phyloP scores from a whole-genome alignment of 768 basidiomycete species.

The Amanita brunnescens region DNA sequence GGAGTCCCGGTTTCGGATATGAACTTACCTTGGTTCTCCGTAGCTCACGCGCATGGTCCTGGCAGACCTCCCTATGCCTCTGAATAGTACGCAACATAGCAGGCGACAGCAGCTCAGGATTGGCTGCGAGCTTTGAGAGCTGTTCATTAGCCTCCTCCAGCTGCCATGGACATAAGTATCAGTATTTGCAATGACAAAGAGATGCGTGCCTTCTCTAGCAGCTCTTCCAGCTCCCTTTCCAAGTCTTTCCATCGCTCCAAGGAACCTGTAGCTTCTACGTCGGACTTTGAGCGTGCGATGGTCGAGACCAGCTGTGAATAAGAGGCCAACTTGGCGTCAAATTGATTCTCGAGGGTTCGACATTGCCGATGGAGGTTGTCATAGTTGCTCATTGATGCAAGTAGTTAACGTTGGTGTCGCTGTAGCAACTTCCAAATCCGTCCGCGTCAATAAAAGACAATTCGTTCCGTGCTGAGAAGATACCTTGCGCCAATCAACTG shows the following conservation, averaged over 20 bases:
- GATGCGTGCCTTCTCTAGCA: constrained; percentile 66
- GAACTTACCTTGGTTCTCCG: constrained; percentile 71
- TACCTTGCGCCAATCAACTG: too few relatives aligned
- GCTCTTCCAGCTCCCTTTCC: constrained; percentile 79
- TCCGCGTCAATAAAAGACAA: too few relatives aligned
- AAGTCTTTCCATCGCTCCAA: constrained; percentile 72
- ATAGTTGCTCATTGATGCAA: constrained; percentile 61
- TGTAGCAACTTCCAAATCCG: neutral
- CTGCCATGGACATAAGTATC: constrained; percentile 31
- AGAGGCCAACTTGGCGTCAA: constrained; percentile 84
- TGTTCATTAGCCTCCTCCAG: constrained; percentile 83
- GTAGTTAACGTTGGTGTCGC: too few relatives aligned
- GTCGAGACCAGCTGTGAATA: constrained; percentile 81
- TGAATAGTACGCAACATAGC: constrained; percentile 87
- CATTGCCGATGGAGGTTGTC: constrained; percentile 88
- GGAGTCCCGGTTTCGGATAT: neutral
- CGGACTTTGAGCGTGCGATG: constrained; percentile 44
- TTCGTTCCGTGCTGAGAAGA: too few relatives aligned
- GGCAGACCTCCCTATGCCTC: constrained; percentile 82
- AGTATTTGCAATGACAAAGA: neutral
- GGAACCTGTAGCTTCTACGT: constrained; percentile 64
- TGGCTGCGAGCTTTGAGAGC: constrained; percentile 56
- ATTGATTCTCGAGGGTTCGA: constrained; percentile 86
- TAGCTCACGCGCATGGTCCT: constrained; percentile 82
- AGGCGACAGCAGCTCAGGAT: constrained; percentile 65